Percentiles rank a stretch among this genome's conserved stretches.
Conservation (phyloP, 163 green algal genomes). For the Volvox carteri region DNA sequence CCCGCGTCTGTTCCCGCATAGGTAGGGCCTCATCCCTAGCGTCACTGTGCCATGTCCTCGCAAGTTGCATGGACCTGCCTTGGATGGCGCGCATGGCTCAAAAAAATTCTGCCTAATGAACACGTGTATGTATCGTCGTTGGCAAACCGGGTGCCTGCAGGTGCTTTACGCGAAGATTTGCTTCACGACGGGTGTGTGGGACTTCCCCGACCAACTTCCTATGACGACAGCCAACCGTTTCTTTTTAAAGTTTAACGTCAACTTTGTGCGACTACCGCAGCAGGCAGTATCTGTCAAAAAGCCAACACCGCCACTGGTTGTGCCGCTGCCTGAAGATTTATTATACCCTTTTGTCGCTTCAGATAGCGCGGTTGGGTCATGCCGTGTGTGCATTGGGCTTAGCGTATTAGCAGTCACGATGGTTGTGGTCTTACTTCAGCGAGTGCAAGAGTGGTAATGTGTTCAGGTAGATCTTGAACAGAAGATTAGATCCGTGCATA, state of each 20-base stretch:
- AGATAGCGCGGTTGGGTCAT: not conserved
- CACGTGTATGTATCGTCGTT: too few relatives aligned
- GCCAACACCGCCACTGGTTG: conserved; percentile 64
- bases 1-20: too few relatives aligned
- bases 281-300: conserved; percentile 45
- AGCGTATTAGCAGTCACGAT: not conserved
- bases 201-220: conserved; percentile 27
- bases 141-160: conserved; percentile 52
- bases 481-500: too few relatives aligned
- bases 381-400: not conserved
- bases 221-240: conserved; percentile 11
- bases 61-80: too few relatives aligned
- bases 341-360: conserved; percentile 75
- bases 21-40: too few relatives aligned
- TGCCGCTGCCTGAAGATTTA: conserved; percentile 64
- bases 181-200: conserved; percentile 65
- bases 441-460: not conserved
- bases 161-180: conserved; percentile 70
- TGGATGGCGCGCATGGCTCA: too few relatives aligned
- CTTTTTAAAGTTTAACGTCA: conserved; percentile 61
- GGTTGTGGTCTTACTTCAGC: not conserved
- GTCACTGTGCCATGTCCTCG: too few relatives aligned
- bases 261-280: conserved; percentile 61
- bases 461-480: too few relatives aligned
- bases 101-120: too few relatives aligned